phyloP scores from a whole-genome alignment of 1,139 yeast genomes.

The Torulaspora pretoriensis region DNA sequence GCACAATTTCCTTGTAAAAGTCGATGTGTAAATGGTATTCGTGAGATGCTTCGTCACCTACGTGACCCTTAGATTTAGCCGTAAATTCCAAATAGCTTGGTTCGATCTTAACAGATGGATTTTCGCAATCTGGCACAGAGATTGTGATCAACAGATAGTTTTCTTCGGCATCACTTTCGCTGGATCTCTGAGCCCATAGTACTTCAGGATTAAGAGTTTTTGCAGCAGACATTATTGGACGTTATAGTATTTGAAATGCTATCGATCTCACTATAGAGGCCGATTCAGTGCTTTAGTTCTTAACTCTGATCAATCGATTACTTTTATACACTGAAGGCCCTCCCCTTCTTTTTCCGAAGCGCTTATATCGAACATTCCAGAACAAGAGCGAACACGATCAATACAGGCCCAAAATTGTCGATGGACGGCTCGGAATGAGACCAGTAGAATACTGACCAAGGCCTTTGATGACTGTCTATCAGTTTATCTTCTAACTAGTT shows the following conservation, averaged over 20 bases:
- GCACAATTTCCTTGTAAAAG: conserved; percentile 67
- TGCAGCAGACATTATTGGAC: conserved; percentile 10
- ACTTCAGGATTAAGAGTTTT: conserved; percentile 42
- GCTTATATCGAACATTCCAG: conserved; percentile 13
- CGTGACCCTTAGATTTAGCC: conserved; percentile 44
- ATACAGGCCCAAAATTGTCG: conserved; percentile 1
- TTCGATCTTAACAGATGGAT: conserved; percentile 61
- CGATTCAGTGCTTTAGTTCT: too few species aligned
- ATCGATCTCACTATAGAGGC: too few species aligned
- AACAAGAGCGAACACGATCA: background rate
- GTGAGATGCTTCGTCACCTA: conserved; percentile 43
- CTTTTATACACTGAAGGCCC: conserved; percentile 4
- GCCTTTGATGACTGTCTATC: too few species aligned
- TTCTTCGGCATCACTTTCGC: conserved; percentile 61
- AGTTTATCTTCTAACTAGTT: too few species aligned
- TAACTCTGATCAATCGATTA: background rate
- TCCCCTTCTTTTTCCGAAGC: conserved; percentile 8
- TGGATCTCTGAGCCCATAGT: conserved; percentile 96
- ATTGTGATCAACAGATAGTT: conserved; percentile 75
- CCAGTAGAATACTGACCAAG: background rate
- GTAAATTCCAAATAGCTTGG: conserved; percentile 53
- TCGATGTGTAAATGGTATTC: conserved; percentile 62
- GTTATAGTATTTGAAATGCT: too few species aligned
- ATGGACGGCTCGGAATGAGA: background rate
- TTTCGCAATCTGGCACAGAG: conserved; percentile 63